Evolutionary conservation across 2,329 filamentous ascomycete genomes (phyloP), one percentile per base, ranked within the genome.

Genomic region (Rosellinia necatrix): DNA sequence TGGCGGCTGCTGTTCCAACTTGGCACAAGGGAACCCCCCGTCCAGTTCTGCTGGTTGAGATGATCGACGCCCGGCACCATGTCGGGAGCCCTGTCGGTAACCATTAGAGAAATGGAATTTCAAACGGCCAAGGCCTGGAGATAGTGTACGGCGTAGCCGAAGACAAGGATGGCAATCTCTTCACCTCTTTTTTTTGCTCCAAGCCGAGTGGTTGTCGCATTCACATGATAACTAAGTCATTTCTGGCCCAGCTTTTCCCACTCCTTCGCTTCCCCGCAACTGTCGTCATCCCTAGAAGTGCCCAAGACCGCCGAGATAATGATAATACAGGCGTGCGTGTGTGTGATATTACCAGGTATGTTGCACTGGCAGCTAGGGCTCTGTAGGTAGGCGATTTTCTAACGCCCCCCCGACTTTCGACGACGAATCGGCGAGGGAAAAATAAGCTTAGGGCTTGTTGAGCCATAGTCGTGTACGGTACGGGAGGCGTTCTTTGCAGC

Each of bases 401-500:
- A n/a, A n/a, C n/a, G n/a, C n/a, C n/a, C n/a, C n/a, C n/a, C n/a
- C n/a, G n/a, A n/a, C n/a, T n/a, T n/a, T n/a, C n/a, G n/a, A n/a
- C n/a, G n/a, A n/a, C n/a, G n/a, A n/a, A n/a, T n/a, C n/a, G n/a
- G n/a, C n/a, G n/a, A n/a, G n/a, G n/a, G n/a, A n/a, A n/a, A n/a
- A n/a, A n/a, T 32, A 12, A 19, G 41, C 6, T 24, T 15, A 34
- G 22, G 13, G 34, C 21, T 30, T 42, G 17, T 6, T 32, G 30
- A 29, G 29, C 40, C 17, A 10, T 35, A 49, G 15, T 44, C 8
- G 41, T 22, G 17, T 30, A 47, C 21, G 25, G 44, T 51, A 58
- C 55, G 50, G 41, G 55, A 54, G 41, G 34, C 46, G 50, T 41
- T 50, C 47, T 54, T 58, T 58, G 50, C 46, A 50, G 46, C 50